Percentiles rank a stretch among this genome's conserved stretches.
These are phyloP conservation scores for Umbelopsis ramanniana DNA, from an alignment of 192 early-diverging fungal species.

Conservation along the genomic window DNA sequence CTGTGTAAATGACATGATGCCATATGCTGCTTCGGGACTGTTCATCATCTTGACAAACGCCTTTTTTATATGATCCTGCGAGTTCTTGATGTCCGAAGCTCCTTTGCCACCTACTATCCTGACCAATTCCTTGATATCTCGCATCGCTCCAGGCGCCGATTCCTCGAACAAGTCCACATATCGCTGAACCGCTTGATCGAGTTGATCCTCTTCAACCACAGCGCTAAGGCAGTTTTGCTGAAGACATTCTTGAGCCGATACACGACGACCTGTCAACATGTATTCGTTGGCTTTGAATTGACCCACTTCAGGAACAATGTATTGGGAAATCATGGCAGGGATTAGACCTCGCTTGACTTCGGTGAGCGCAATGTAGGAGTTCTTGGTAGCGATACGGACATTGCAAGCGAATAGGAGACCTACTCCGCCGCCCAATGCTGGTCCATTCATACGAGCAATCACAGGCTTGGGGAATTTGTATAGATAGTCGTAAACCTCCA, in stretches of 20 bases:
- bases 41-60: constrained; percentile 63
- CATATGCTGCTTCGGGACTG: constrained; percentile 62
- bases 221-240: constrained; percentile 37
- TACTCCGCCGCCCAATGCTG: constrained; percentile 65
- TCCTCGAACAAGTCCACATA: constrained; percentile 47
- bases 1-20: constrained; percentile 56
- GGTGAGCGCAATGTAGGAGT: constrained; percentile 56
- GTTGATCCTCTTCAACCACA: constrained; percentile 32
- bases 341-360: constrained; percentile 66
- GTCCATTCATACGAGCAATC: constrained; percentile 65
- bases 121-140: constrained; percentile 56
- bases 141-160: constrained; percentile 56
- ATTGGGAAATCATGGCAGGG: constrained; percentile 69
- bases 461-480: constrained; percentile 52
- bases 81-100: constrained; percentile 17
- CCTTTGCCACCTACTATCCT: constrained; percentile 37
- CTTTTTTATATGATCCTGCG: constrained; percentile 16
- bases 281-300: constrained; percentile 54
- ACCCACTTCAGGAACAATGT: constrained; percentile 61
- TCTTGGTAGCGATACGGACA: constrained; percentile 50
- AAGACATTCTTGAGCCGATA: constrained; percentile 44
- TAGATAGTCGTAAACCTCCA: constrained; percentile 48
- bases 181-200: constrained; percentile 50
- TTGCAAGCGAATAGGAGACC: constrained; percentile 61
- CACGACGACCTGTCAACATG: constrained; percentile 57